Conservation (phyloP, 2,329 filamentous ascomycete genomes). For the Thermoascus crustaceus region DNA sequence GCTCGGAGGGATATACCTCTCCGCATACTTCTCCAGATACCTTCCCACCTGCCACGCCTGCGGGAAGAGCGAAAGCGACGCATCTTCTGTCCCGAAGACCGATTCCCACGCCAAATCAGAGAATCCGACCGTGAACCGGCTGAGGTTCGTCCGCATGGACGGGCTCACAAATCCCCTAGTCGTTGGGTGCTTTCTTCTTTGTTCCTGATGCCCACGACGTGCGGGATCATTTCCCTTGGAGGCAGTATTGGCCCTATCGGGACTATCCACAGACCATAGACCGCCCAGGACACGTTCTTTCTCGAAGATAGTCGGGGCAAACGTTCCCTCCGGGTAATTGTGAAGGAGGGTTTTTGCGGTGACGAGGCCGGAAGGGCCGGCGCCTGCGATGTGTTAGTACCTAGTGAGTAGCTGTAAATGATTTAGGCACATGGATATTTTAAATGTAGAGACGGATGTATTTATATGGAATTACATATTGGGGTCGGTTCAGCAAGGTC, state of each 20-base stretch:
- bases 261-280: slow-evolving; percentile 63
- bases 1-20: slow-evolving; percentile 45
- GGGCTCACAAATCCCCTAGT: slow-evolving; percentile 44
- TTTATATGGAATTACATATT: slow-evolving; percentile 4
- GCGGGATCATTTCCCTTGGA: too few relatives aligned
- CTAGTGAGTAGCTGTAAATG: background rate
- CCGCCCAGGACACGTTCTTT: slow-evolving; percentile 59
- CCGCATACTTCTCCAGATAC: slow-evolving; percentile 60
- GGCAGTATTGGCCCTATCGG: slow-evolving; percentile 20
- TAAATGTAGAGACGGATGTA: background rate
- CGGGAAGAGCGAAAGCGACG: slow-evolving; percentile 60
- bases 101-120: slow-evolving; percentile 61
- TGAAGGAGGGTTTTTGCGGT: slow-evolving; percentile 66
- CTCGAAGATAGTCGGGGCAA: slow-evolving; percentile 65
- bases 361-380: slow-evolving; percentile 60
- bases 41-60: slow-evolving; percentile 67
- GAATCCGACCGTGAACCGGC: slow-evolving; percentile 58
- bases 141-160: slow-evolving; percentile 56
- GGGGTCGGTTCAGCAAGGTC: background rate
- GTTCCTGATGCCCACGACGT: slow-evolving; percentile 38
- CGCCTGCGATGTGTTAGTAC: slow-evolving; percentile 49
- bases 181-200: background rate
- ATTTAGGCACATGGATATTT: background rate
- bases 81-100: slow-evolving; percentile 30
- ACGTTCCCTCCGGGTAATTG: slow-evolving; percentile 46